phyloP scores from a whole-genome alignment of 345 rosid species.

The Syzygium oleosum region DNA sequence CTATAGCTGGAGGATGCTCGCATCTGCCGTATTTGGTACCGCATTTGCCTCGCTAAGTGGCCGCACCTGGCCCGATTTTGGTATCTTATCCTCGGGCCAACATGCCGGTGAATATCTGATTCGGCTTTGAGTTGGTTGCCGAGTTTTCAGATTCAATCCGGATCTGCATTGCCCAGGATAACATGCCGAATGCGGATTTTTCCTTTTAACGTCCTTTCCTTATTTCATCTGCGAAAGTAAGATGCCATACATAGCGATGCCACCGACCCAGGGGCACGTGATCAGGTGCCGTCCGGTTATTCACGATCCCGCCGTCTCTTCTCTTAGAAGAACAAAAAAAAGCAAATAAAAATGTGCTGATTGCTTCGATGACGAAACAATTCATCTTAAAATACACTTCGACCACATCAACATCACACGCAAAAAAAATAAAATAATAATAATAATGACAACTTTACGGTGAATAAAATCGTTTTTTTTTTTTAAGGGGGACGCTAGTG shows the following conservation, averaged over 20 bases:
- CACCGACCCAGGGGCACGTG: not conserved
- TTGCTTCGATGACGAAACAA: not conserved
- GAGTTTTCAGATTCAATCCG: not conserved
- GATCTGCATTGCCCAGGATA: not conserved
- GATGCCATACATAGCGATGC: not conserved
- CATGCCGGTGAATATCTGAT: not conserved
- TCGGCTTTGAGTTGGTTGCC: not conserved
- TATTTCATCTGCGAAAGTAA: not conserved
- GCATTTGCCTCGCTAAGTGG: not conserved
- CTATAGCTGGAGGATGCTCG: not conserved
- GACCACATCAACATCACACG: not conserved
- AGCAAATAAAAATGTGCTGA: not conserved
- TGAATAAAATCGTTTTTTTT: not conserved
- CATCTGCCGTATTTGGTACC: not conserved
- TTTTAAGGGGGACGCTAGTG: not conserved
- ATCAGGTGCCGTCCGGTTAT: not conserved
- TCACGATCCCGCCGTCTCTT: not conserved
- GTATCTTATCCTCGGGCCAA: not conserved
- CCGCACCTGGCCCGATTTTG: not conserved
- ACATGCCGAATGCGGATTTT: not conserved
- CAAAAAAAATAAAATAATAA: not conserved
- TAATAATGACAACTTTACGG: accelerated
- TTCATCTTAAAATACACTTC: not conserved
- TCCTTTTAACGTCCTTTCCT: not conserved
- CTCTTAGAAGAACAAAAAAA: accelerated